Evolutionary conservation across 139 green algal genomes (phyloP), one percentile per base, ranked within the genome.

Genomic region (Picochlorum sp.): DNA sequence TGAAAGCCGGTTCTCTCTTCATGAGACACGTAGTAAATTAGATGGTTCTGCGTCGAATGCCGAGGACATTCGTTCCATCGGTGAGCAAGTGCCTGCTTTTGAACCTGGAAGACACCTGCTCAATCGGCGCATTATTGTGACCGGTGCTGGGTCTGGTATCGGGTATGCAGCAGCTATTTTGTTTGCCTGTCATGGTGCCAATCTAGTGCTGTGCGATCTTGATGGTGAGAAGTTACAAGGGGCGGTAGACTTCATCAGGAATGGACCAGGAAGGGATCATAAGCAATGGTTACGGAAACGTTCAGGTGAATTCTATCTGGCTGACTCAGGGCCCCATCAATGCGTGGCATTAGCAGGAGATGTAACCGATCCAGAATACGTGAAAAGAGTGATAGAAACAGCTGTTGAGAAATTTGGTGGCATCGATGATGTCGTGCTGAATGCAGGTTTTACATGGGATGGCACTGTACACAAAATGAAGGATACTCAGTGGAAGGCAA

Each of bases 401-500:
- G 72, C 85, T 9, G 26, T 92, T n/a, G 9, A 61, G 1, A 14
- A 26, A 1, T 94, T 84, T 66, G 85, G 77, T 20, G 74, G 61
- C 26, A 70, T 88, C 9, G 60, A 88, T 71, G 77, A 85, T 21
- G 55, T 88, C 45, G 72, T 90, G 15, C 84, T 86, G 63, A 90
- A 90, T 61, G 82, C 83, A 74, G 87, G 88, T 10, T 96, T 85
- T 77, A 96, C 88, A 6, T 95, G 86, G 86, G 88, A 96, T 51
- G 86, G 79, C 26, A 79, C 92, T 16, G 75, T 92, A 6, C 88
- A 96, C 68, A 92, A 87, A 64, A 92, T 91, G 66, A 75, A 61
- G 4, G 41, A 62, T 4, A 68, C 86, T 61, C 88, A 95, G 75
- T 96, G 88, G 88, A 45, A 88, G 11, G 71, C 73, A 24, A 93